Base-by-base conservation (phyloP, 2,329 filamentous ascomycete species). In the Ophiostoma himal-ulmi region DNA sequence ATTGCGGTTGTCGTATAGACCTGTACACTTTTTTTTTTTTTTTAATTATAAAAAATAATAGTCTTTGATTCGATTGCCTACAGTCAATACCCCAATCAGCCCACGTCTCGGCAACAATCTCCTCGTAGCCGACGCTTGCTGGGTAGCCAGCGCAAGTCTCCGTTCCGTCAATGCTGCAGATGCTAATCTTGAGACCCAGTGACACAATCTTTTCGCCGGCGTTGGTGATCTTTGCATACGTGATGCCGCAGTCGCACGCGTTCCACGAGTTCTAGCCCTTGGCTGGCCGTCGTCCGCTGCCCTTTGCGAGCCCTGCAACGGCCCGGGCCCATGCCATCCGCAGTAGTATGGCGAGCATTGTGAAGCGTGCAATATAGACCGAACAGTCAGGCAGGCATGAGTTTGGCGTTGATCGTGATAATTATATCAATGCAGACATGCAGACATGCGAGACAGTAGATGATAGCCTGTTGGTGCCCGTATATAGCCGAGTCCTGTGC, bases 161-260 rank as follows among this genome's bases (percentile, higher is more conserved):
- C 2, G 65, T 68, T 26, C 76, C 84, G 0, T 84, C 84, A 75
- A 83, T 84, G 74, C 84, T 84, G 75, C 90, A 90, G 71, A 90
- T 88, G 0, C 88, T 88, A 11, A 89, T 78, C 75, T 89, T 90
- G 64, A 90, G 75, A 1, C 85, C 86, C 72, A 87, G 75, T 10
- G 81, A 78, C 26, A 86, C 79, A 52, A 87, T 79, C 44, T 81
- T 77, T 57, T 83, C 74, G 0, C 83, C 84, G 0, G 82, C 81
- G 36, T 79, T 78, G 8, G 85, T 72, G 73, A 87, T 82, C n/a
- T 82, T 78, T 2, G 77, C 77, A 74, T 86, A 82, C 69, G 81
- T 81, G 70, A 86, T 84, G 70, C 84, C 77, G 76, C 84, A 86
- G 36, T 77, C 77, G 72, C 83, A 84, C 22, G 81, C 81, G 75